A percentile compares a stretch with the other conserved stretches of the same genome.
These are phyloP conservation scores for Fusarium floridanum DNA, from an alignment of 2,329 filamentous ascomycete genomes.

Conservation along the genomic window DNA sequence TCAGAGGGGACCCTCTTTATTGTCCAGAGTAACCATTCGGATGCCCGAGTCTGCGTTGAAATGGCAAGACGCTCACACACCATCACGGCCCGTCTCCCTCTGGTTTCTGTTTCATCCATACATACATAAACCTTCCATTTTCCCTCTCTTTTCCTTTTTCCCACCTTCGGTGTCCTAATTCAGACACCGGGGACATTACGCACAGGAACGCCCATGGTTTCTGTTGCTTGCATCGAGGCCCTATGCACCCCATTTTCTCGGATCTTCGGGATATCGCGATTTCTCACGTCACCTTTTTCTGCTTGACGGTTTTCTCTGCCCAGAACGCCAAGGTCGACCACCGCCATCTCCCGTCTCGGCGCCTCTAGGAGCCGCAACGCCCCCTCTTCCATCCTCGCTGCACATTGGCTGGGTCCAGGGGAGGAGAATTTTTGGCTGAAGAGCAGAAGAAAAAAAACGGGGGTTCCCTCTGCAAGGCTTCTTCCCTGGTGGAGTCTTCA, in stretches of 20 bases:
- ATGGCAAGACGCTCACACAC: constrained; percentile 11
- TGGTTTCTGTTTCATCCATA: constrained; percentile 3
- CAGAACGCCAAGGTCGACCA: constrained; percentile 26
- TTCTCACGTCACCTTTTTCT: not conserved
- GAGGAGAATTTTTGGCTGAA: constrained; percentile 29
- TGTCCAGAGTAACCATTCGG: constrained; percentile 10
- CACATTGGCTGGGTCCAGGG: not conserved
- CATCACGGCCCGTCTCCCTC: constrained; percentile 28
- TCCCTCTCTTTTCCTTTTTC: not conserved
- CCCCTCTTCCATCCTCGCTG: not conserved
- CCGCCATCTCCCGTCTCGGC: constrained; percentile 38
- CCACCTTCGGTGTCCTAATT: constrained; percentile 33
- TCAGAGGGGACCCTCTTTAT: constrained; percentile 4
- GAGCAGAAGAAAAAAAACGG: constrained; percentile 8
- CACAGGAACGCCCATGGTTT: not conserved
- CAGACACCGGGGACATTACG: constrained; percentile 29
- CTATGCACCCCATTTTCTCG: not conserved
- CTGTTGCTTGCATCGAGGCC: not conserved
- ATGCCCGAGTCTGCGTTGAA: not conserved
- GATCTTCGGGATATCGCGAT: constrained; percentile 1
- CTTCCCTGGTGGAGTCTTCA: constrained; percentile 1
- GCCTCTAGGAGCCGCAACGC: constrained; percentile 31
- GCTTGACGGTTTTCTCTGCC: not conserved
- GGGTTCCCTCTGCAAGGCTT: not conserved
- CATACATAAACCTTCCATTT: constrained; percentile 9